Evolutionary conservation across 116 monocot species (phyloP).

Genomic region (Iris pallida): DNA sequence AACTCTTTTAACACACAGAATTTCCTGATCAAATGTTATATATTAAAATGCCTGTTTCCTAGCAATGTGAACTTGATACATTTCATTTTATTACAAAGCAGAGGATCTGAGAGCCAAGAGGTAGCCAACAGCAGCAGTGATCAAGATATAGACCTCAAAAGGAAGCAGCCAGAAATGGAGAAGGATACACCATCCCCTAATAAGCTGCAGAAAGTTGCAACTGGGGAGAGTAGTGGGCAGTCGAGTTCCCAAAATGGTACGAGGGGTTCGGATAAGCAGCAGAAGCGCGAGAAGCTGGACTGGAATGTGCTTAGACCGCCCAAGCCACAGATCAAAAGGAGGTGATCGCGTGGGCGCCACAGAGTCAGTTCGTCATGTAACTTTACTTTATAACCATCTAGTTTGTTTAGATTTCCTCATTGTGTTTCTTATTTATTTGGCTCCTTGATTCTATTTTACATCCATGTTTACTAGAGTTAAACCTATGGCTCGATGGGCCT

Average conservation of each 20-base stretch:
- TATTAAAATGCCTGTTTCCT: too few relatives aligned
- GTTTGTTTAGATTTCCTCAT: neutral
- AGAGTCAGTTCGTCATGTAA: neutral
- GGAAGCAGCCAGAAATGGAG: conserved; percentile 44
- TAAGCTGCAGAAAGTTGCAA: conserved; percentile 16
- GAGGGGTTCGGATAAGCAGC: conserved; percentile 33
- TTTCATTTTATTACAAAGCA: too few relatives aligned
- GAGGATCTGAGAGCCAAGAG: conserved; percentile 8
- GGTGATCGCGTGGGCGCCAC: neutral
- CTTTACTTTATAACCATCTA: conserved; percentile 4
- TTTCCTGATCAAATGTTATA: too few relatives aligned
- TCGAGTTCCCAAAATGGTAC: conserved; percentile 29
- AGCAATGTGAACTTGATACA: too few relatives aligned
- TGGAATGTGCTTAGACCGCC: conserved; percentile 72
- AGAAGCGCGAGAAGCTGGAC: conserved; percentile 66
- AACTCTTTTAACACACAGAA: too few relatives aligned
- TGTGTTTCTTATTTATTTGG: neutral
- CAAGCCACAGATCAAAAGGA: conserved; percentile 31
- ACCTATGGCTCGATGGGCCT: neutral
- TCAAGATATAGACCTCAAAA: conserved; percentile 44
- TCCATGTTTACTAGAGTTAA: neutral
- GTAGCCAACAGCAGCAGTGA: conserved; percentile 10
- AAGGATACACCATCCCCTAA: conserved; percentile 18
- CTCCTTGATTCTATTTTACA: neutral
- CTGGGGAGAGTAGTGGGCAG: conserved; percentile 16